Conservation (phyloP, 148 eudicot genomes). For the Camellia sinensis region DNA sequence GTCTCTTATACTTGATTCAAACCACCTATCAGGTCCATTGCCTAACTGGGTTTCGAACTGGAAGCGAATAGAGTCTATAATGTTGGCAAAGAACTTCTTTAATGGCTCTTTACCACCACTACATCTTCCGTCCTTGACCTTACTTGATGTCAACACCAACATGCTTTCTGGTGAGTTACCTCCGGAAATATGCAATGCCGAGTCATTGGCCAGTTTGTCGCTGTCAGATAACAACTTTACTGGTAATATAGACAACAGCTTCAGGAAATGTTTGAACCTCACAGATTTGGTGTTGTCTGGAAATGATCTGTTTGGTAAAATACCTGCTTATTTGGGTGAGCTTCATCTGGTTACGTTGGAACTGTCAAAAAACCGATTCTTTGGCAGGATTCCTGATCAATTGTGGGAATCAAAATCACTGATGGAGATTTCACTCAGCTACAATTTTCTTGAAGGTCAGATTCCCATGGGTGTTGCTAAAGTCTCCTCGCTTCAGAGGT, state of each 20-base stretch:
- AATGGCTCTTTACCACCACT: constrained; percentile 63
- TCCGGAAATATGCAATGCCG: constrained; percentile 52
- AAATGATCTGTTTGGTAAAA: constrained; percentile 66
- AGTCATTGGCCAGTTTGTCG: constrained; percentile 33
- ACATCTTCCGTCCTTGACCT: constrained; percentile 44
- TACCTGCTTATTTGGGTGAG: constrained; percentile 70
- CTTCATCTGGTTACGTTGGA: constrained; percentile 65
- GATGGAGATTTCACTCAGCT: constrained; percentile 56
- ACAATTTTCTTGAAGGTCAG: constrained; percentile 62
- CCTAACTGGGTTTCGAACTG: constrained; percentile 80
- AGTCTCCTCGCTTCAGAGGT: constrained; percentile 51
- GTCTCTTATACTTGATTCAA: constrained; percentile 54
- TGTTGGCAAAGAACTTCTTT: constrained; percentile 54
- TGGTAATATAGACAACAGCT: constrained; percentile 59
- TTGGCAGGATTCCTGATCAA: constrained; percentile 61
- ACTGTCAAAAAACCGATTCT: constrained; percentile 61
- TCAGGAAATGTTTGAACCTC: constrained; percentile 52
- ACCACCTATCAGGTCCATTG: constrained; percentile 57
- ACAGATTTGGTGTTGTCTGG: constrained; percentile 58
- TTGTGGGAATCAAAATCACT: constrained; percentile 77
- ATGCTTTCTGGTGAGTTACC: constrained; percentile 72
- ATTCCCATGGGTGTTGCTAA: constrained; percentile 46
- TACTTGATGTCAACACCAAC: constrained; percentile 55
- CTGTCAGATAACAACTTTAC: constrained; percentile 70
- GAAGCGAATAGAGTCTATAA: constrained; percentile 50